A percentile compares a stretch with the other conserved stretches of the same genome.
These are phyloP conservation scores for Fusarium euwallaceae DNA, from an alignment of 2,329 filamentous ascomycete genomes.

Conservation along the genomic window DNA sequence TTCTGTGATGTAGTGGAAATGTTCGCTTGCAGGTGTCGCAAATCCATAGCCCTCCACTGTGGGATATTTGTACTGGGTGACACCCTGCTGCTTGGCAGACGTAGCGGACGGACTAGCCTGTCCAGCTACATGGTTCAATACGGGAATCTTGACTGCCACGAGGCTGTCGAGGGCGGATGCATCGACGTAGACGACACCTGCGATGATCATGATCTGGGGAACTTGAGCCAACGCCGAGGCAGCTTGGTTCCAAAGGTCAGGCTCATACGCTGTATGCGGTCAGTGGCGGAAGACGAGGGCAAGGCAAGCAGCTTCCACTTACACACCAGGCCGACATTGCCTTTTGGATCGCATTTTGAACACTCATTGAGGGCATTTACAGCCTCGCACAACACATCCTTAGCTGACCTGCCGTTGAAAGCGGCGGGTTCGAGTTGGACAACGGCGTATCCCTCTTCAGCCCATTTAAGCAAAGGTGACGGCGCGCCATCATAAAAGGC, in stretches of 20 bases:
- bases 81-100: neutral
- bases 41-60: neutral
- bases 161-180: neutral
- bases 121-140: neutral
- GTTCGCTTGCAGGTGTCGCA: neutral
- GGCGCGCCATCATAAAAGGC: conserved; percentile 21
- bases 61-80: neutral
- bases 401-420: neutral
- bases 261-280: neutral
- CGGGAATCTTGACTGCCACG: neutral
- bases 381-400: neutral
- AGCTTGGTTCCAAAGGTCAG: neutral
- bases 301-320: neutral
- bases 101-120: neutral
- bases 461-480: neutral
- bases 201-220: neutral
- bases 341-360: neutral
- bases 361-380: neutral
- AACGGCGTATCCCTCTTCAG: neutral
- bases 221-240: neutral
- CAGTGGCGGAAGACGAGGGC: neutral
- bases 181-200: neutral
- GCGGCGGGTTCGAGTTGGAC: neutral
- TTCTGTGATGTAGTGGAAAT: neutral
- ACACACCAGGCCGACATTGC: neutral